A percentile compares a stretch with the other conserved stretches of the same genome.
Conservation (phyloP, 805 yeast genomes). For the Starmera pachycereana region DNA sequence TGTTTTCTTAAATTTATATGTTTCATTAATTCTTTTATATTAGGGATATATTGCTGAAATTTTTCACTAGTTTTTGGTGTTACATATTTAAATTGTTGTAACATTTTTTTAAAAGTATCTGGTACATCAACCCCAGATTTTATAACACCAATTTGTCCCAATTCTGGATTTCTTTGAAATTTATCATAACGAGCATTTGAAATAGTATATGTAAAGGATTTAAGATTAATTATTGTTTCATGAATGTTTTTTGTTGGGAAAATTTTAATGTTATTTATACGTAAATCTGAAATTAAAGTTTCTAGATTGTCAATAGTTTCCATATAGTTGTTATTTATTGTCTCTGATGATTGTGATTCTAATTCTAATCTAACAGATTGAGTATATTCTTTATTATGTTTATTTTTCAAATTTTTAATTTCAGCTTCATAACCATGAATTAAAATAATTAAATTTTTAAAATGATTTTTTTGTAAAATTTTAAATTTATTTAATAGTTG, state of each 20-base stretch:
- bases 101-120: conserved; percentile 37
- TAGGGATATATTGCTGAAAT: conserved; percentile 30
- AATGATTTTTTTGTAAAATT: conserved; percentile 13
- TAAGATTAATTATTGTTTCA: conserved; percentile 43
- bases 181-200: conserved; percentile 45
- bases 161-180: conserved; percentile 39
- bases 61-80: conserved; percentile 40
- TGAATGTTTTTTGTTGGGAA: conserved; percentile 36
- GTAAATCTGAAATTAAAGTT: conserved; percentile 30
- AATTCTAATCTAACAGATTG: conserved; percentile 21
- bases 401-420: conserved; percentile 30
- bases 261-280: conserved; percentile 38
- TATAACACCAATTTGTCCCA: conserved; percentile 44
- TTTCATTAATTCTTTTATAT: conserved; percentile 22
- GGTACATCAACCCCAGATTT: conserved; percentile 40
- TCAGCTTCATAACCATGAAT: conserved; percentile 40
- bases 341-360: not conserved
- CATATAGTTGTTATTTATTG: conserved; percentile 1
- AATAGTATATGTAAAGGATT: conserved; percentile 46
- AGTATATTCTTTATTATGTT: conserved; percentile 36
- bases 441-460: conserved; percentile 30
- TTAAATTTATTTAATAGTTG: conserved; percentile 16
- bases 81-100: conserved; percentile 49
- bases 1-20: conserved; percentile 20
- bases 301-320: conserved; percentile 24